Evolutionary conservation across 805 yeast genomes (phyloP).

Genomic region (Metschnikowia hibisci): DNA sequence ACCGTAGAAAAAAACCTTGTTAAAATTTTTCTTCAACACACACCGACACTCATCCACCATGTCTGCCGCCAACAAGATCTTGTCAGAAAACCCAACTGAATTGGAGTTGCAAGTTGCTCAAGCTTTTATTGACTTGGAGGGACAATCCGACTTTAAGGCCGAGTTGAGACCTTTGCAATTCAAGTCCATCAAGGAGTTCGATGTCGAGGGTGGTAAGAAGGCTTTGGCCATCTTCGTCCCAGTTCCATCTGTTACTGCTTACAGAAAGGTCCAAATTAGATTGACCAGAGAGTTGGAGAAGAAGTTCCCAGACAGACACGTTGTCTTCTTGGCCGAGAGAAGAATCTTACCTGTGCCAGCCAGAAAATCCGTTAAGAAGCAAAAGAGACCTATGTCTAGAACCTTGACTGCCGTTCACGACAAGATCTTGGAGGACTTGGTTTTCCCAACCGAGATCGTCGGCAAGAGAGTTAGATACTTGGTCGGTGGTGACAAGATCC

Average conservation of each 20-base stretch:
- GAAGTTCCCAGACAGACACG: conserved; percentile 99
- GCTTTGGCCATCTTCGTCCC: conserved; percentile 98
- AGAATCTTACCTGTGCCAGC: conserved; percentile 99
- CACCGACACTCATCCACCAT: conserved; percentile 41
- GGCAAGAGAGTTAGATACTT: conserved; percentile 99
- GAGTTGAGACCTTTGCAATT: conserved; percentile 98
- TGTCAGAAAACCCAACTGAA: conserved; percentile 93
- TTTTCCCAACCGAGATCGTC: conserved; percentile 98
- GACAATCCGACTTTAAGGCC: conserved; percentile 94
- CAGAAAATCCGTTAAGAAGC: conserved; percentile 87
- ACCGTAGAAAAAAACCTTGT: conserved; percentile 11
- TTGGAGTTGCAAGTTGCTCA: conserved; percentile 99
- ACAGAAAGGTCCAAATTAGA: conserved; percentile 96
- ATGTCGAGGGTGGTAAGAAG: conserved; percentile 97
- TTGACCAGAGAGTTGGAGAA: conserved; percentile 99
- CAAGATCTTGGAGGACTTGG: conserved; percentile 97
- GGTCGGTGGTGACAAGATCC: conserved; percentile 98
- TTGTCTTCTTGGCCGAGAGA: conserved; percentile 98
- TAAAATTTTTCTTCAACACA: conserved; percentile 14
- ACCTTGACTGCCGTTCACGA: conserved; percentile 98
- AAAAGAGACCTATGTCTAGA: conserved; percentile 99
- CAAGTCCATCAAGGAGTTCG: conserved; percentile 97
- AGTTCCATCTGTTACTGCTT: conserved; percentile 84
- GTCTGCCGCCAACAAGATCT: conserved; percentile 97
- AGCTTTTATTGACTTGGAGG: conserved; percentile 95